Evolutionary conservation across 73 alveolate genomes (phyloP).

Genomic region (Paramecium sexaurelia): DNA sequence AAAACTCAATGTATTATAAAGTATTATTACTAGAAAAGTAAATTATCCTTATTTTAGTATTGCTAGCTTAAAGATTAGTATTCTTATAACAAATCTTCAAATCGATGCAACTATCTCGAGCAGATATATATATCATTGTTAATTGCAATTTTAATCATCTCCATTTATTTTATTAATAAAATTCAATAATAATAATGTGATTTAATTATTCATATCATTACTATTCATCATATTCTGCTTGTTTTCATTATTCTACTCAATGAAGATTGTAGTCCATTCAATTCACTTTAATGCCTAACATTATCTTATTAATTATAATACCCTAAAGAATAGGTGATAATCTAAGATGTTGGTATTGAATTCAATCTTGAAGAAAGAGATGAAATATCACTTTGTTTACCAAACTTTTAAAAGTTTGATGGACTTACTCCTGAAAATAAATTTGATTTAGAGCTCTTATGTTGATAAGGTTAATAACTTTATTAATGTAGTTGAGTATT

Average conservation of each 20-base stretch:
- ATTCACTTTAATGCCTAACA: background rate
- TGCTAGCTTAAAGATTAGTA: background rate
- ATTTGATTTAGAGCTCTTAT: background rate
- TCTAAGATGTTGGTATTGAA: background rate
- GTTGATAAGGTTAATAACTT: background rate
- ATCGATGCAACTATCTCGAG: background rate
- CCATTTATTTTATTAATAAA: background rate
- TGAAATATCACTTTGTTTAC: background rate
- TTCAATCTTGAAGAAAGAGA: background rate
- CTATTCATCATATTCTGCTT: background rate
- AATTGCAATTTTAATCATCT: background rate
- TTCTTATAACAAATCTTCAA: background rate
- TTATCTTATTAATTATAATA: background rate
- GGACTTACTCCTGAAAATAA: background rate
- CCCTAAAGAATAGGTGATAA: background rate
- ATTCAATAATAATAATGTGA: background rate
- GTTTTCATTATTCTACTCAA: constrained; percentile 19
- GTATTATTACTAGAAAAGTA: background rate
- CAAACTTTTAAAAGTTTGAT: background rate
- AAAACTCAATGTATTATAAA: background rate
- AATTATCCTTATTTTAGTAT: background rate
- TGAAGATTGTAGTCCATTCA: background rate
- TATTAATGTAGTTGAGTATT: background rate
- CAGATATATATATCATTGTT: background rate
- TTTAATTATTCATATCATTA: background rate